phyloP scores from a whole-genome alignment of 129 eudicot genomes.

The Pulicaria dysenterica region DNA sequence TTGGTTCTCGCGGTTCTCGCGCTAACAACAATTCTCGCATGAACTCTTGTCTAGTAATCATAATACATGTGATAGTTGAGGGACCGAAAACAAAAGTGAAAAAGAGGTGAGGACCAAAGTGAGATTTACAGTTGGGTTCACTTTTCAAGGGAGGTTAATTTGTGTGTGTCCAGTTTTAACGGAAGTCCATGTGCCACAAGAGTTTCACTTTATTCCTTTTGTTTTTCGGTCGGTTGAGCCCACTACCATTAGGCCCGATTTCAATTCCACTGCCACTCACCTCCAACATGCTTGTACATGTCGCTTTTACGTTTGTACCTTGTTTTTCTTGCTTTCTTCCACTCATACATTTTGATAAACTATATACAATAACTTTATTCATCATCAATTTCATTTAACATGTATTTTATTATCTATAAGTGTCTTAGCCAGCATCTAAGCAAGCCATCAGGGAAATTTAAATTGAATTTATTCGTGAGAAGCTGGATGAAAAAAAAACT shows the following conservation, averaged over 20 bases:
- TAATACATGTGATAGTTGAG: not conserved
- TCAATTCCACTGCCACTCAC: slow-evolving; percentile 20
- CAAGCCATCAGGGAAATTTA: too few species aligned
- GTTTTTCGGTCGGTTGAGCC: slow-evolving; percentile 52
- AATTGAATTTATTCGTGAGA: too few species aligned
- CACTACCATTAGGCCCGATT: slow-evolving; percentile 35
- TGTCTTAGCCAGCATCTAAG: too few species aligned
- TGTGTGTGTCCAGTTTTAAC: slow-evolving; percentile 34
- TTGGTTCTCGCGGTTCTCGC: too few species aligned
- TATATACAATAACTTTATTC: too few species aligned
- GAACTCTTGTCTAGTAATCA: too few species aligned
- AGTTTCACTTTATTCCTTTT: slow-evolving; percentile 49
- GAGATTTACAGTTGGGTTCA: slow-evolving; percentile 17
- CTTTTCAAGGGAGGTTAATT: slow-evolving; percentile 28
- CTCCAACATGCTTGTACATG: slow-evolving; percentile 14
- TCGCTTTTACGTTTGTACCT: slow-evolving; percentile 16
- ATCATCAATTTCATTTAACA: too few species aligned
- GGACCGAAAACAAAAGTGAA: slow-evolving; percentile 21
- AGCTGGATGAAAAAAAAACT: too few species aligned
- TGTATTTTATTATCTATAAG: too few species aligned
- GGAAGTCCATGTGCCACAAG: slow-evolving; percentile 43
- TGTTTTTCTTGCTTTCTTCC: slow-evolving; percentile 1
- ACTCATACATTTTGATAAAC: not conserved
- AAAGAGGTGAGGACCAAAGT: slow-evolving; percentile 13
- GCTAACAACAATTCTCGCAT: too few species aligned